These are phyloP conservation scores for Aspergillus clavatus DNA, from an alignment of 2,329 filamentous ascomycete genomes.

Conservation along the genomic window DNA sequence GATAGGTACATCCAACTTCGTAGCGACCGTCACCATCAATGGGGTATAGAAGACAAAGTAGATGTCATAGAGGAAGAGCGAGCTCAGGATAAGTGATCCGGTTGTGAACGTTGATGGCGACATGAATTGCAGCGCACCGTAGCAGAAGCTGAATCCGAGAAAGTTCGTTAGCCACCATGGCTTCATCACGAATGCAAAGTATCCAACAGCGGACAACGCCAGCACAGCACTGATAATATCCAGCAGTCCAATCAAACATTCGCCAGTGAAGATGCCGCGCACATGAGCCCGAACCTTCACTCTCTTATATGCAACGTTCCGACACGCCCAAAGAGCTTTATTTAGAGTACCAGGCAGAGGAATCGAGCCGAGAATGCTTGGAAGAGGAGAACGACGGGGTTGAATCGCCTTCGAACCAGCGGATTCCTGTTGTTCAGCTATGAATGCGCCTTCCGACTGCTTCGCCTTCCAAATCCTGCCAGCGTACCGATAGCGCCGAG, in stretches of 20 bases:
- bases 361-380: constrained; percentile 46
- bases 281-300: constrained; percentile 51
- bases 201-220: constrained; percentile 53
- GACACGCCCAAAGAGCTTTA: constrained; percentile 46
- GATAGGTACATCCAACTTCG: constrained; percentile 82
- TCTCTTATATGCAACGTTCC: constrained; percentile 47
- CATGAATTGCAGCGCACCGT: constrained; percentile 73
- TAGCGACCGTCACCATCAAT: constrained; percentile 63
- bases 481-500: constrained; percentile 58
- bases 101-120: constrained; percentile 85
- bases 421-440: constrained; percentile 10
- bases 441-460: constrained; percentile 29
- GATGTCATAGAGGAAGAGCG: constrained; percentile 91
- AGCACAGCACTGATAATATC: constrained; percentile 53
- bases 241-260: constrained; percentile 41
- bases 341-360: constrained; percentile 38
- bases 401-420: constrained; percentile 11
- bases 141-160: constrained; percentile 81
- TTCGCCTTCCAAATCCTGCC: constrained; percentile 48
- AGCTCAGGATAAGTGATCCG: constrained; percentile 69
- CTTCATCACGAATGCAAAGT: constrained; percentile 59
- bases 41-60: constrained; percentile 58
- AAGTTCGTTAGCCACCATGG: constrained; percentile 76
- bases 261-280: constrained; percentile 47
- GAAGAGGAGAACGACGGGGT: constrained; percentile 46